phyloP scores from a whole-genome alignment of 345 rosid species.

The Anastatica hierochuntica region DNA sequence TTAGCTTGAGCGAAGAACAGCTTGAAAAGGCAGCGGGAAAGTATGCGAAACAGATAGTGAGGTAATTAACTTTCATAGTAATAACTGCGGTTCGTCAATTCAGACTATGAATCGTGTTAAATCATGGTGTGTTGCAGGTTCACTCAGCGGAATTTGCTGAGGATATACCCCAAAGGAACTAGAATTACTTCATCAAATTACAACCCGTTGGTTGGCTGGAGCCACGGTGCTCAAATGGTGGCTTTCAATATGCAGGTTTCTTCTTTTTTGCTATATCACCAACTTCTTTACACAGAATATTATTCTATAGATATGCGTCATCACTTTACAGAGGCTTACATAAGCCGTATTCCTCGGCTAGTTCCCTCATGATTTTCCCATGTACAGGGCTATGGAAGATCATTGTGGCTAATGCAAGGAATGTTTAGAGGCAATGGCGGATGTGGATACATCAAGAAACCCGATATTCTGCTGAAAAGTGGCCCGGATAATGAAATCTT shows the following conservation, averaged over 20 bases:
- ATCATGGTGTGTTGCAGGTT: constrained; percentile 33
- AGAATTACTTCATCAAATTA: constrained; percentile 63
- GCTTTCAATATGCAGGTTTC: no score
- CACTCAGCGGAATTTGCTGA: constrained; percentile 50
- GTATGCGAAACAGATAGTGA: constrained; percentile 33
- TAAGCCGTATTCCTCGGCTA: background rate
- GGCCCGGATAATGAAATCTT: constrained; percentile 38
- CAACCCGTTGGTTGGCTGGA: constrained; percentile 68
- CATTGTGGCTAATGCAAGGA: constrained; percentile 73
- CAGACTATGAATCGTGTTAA: no score
- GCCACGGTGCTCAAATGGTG: constrained; percentile 86
- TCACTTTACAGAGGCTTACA: background rate
- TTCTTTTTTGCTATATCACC: no score
- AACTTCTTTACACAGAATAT: background rate
- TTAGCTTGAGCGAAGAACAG: constrained; percentile 47
- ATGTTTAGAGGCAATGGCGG: no score
- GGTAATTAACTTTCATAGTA: constrained; percentile 17
- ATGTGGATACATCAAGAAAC: constrained; percentile 70
- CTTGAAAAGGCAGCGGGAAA: constrained; percentile 38
- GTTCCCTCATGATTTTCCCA: background rate
- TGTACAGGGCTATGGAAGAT: constrained; percentile 56
- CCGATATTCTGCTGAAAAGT: constrained; percentile 40
- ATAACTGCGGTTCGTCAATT: background rate
- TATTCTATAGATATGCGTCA: background rate
- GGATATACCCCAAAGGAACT: constrained; percentile 64